phyloP scores from a whole-genome alignment of 345 rosid genomes.

The Firmiana major region DNA sequence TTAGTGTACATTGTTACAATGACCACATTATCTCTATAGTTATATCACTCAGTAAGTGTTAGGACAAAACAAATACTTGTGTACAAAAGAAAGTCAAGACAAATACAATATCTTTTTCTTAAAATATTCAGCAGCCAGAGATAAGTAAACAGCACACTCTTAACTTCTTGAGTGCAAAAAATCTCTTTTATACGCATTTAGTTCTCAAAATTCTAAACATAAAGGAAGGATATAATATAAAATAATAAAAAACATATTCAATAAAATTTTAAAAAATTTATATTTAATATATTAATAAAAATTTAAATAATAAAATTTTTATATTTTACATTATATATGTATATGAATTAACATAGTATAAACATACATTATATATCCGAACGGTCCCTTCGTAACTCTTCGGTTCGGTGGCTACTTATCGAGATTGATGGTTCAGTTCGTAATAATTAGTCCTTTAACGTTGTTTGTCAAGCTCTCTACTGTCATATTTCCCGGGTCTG shows the following conservation, averaged over 20 bases:
- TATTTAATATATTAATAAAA: too few relatives aligned
- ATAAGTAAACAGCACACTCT: background rate
- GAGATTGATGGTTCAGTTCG: background rate
- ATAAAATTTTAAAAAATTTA: too few relatives aligned
- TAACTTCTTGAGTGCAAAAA: background rate
- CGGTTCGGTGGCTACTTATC: background rate
- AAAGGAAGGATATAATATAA: too few relatives aligned
- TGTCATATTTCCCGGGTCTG: background rate
- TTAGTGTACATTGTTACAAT: background rate
- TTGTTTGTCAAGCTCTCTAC: background rate
- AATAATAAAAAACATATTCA: too few relatives aligned
- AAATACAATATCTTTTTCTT: background rate
- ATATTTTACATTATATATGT: too few relatives aligned
- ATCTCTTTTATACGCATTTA: background rate
- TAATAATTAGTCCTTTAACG: background rate
- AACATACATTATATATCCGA: too few relatives aligned
- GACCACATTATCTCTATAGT: background rate
- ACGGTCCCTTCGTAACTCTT: too few relatives aligned
- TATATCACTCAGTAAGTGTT: background rate
- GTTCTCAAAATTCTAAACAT: too few relatives aligned
- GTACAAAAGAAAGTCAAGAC: background rate
- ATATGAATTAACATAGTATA: too few relatives aligned
- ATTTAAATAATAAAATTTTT: too few relatives aligned
- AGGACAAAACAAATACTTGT: background rate
- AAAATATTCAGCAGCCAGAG: background rate